These are phyloP conservation scores for Cyberlindnera mycetangii DNA, from an alignment of 805 yeast genomes.

Conservation along the genomic window DNA sequence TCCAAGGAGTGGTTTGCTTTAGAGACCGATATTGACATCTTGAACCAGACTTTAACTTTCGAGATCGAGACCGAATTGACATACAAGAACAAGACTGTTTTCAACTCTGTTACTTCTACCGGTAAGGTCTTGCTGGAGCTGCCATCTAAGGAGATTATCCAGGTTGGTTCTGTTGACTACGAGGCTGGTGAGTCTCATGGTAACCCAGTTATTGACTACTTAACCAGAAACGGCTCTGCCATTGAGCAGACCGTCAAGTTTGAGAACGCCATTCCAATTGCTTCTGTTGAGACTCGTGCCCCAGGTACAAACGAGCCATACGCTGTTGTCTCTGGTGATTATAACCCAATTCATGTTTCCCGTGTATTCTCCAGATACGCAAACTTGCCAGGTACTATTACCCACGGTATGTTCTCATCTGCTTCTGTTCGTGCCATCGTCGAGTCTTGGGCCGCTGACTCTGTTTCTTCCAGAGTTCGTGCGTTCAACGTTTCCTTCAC, in stretches of 20 bases:
- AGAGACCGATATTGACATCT: conserved; percentile 65
- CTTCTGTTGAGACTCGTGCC: conserved; percentile 60
- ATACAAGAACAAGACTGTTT: conserved; percentile 73
- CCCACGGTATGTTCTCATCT: conserved; percentile 98
- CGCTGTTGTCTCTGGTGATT: conserved; percentile 97
- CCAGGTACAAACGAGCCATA: conserved; percentile 97
- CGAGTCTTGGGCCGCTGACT: conserved; percentile 98
- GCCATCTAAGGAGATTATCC: conserved; percentile 85
- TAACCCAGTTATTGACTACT: conserved; percentile 95
- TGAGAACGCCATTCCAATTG: conserved; percentile 86
- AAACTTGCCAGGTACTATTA: conserved; percentile 92
- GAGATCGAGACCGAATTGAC: conserved; percentile 82
- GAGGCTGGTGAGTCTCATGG: conserved; percentile 93
- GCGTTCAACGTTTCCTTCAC: conserved; percentile 88
- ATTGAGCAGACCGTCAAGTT: conserved; percentile 91
- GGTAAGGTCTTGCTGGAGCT: conserved; percentile 87
- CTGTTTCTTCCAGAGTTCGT: conserved; percentile 92
- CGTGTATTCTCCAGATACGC: conserved; percentile 94
- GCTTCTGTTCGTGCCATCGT: conserved; percentile 93
- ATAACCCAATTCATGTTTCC: conserved; percentile 96
- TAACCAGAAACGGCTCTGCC: conserved; percentile 86
- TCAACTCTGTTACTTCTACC: conserved; percentile 72
- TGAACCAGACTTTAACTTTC: conserved; percentile 80
- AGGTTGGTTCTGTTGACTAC: conserved; percentile 80
- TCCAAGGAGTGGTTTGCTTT: conserved; percentile 98